These are phyloP conservation scores for Umbelopsis ramanniana DNA, from an alignment of 192 early-diverging fungal species.

Conservation along the genomic window DNA sequence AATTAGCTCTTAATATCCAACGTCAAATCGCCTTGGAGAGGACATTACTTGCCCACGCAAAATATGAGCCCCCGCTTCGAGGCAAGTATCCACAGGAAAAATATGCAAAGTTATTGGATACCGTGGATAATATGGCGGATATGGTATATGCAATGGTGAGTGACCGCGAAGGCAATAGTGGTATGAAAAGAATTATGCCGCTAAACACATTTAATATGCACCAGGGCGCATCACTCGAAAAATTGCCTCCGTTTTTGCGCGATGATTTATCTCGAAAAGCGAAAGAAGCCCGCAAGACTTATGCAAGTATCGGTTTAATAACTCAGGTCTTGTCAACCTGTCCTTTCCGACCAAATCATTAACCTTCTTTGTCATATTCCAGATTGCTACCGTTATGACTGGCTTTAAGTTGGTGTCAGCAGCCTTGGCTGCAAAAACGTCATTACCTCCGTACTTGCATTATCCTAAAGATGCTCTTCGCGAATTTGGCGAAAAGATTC, in stretches of 20 bases:
- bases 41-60: constrained; percentile 32
- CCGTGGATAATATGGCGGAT: constrained; percentile 42
- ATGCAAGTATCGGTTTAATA: background rate
- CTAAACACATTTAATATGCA: no score
- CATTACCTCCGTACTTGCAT: constrained; percentile 35
- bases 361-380: background rate
- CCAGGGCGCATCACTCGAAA: constrained; percentile 1
- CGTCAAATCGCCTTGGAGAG: constrained; percentile 40
- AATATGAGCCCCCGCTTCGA: constrained; percentile 44
- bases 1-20: constrained; percentile 28
- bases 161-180: background rate
- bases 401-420: constrained; percentile 34
- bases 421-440: constrained; percentile 33
- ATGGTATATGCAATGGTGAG: constrained; percentile 40
- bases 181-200: no score
- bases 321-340: background rate
- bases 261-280: constrained; percentile 10
- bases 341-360: background rate
- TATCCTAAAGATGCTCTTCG: constrained; percentile 19
- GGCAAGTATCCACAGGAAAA: constrained; percentile 40
- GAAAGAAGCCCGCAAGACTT: constrained; percentile 23
- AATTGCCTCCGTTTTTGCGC: background rate
- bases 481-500: constrained; percentile 8
- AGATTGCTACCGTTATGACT: constrained; percentile 34
- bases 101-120: constrained; percentile 31